phyloP scores from a whole-genome alignment of 148 eudicot species.

The Silene conica region DNA sequence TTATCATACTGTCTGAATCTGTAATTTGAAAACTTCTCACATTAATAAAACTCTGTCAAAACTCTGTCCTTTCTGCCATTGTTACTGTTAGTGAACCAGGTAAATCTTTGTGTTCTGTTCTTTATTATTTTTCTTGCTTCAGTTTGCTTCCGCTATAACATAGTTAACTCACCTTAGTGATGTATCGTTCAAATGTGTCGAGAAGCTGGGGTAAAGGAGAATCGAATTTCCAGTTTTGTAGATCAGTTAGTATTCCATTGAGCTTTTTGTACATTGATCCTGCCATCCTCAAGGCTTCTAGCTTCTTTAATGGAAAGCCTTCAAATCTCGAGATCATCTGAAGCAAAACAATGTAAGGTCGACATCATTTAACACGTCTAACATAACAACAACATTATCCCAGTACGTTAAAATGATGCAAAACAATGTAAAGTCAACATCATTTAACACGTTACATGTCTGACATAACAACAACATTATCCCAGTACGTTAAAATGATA shows the following conservation, averaged over 20 bases:
- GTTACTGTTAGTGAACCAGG: no score
- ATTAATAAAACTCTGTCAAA: no score
- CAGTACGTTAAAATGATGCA: neutral
- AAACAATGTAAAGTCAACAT: no score
- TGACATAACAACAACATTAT: neutral
- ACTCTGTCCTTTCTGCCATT: no score
- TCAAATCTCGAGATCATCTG: conserved; percentile 82
- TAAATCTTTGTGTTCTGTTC: no score
- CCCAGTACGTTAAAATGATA: no score
- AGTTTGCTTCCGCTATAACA: no score
- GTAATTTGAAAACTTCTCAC: no score
- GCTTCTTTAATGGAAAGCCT: conserved; percentile 75
- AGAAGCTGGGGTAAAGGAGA: conserved; percentile 58
- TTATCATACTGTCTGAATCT: no score
- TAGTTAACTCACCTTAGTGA: conserved; percentile 65
- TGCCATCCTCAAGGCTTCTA: conserved; percentile 88
- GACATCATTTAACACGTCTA: no score
- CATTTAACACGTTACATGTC: no score
- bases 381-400: neutral
- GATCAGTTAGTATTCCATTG: conserved; percentile 46
- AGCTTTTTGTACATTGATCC: conserved; percentile 68
- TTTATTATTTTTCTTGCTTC: no score
- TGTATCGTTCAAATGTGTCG: conserved; percentile 74
- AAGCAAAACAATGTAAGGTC: neutral
- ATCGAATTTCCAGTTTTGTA: conserved; percentile 72